A percentile compares a stretch with the other conserved stretches of the same genome.
phyloP scores from a whole-genome alignment of 352 stramenopile species.

The Elongisporangium senticosum region DNA sequence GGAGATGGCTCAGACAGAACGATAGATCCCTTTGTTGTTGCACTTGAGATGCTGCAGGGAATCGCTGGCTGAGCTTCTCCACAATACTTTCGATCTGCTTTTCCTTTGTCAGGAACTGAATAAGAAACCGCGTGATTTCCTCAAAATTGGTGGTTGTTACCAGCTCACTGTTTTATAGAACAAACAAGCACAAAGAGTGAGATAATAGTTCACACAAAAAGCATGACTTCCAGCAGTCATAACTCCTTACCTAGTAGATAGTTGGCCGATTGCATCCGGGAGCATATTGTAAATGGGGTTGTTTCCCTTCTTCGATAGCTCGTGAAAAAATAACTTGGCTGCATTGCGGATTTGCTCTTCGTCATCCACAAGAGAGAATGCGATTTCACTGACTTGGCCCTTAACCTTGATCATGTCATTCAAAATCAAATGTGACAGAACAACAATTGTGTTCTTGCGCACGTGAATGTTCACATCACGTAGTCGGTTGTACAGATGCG shows the following conservation, averaged over 20 bases:
- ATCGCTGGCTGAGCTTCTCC: conserved; percentile 93
- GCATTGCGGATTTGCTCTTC: conserved; percentile 91
- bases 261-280: conserved; percentile 93
- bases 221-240: not conserved
- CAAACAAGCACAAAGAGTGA: conserved; percentile 5
- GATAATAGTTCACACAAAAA: conserved; percentile 4
- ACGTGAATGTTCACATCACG: conserved; percentile 89
- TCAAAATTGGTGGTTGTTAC: conserved; percentile 89
- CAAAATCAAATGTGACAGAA: conserved; percentile 98
- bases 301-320: conserved; percentile 94
- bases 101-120: conserved; percentile 97
- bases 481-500: conserved; percentile 92
- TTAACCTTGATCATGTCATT: conserved; percentile 99
- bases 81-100: conserved; percentile 84
- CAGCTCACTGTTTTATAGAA: conserved; percentile 33
- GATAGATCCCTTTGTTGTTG: conserved; percentile 85
- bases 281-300: conserved; percentile 99
- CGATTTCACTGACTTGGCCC: conserved; percentile 93
- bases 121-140: conserved; percentile 93
- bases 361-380: conserved; percentile 93
- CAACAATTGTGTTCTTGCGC: conserved; percentile 95
- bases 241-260: conserved; percentile 64
- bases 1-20: conserved; percentile 93
- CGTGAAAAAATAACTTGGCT: conserved; percentile 95
- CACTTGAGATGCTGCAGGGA: conserved; percentile 73